These are phyloP conservation scores for Tolypocladium ophioglossoides DNA, from an alignment of 2,329 filamentous ascomycete species.

Conservation along the genomic window DNA sequence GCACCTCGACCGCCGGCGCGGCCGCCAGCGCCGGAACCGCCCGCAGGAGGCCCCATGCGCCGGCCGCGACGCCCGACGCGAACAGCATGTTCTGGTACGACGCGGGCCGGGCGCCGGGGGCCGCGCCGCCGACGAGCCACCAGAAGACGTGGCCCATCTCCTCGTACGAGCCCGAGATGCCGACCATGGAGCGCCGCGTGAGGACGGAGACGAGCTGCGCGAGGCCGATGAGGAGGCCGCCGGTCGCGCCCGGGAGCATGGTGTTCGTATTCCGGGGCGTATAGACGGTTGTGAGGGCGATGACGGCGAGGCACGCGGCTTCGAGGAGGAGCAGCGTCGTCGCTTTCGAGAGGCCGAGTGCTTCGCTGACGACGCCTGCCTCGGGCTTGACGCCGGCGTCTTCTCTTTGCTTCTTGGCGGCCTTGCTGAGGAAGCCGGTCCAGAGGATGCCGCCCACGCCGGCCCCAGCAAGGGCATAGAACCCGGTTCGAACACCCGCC, in stretches of 20 bases:
- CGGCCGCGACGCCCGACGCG: conserved; percentile 36
- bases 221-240: conserved; percentile 47
- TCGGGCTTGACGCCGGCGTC: conserved; percentile 14
- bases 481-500: conserved; percentile 38
- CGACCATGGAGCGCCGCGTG: conserved; percentile 42
- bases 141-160: conserved; percentile 46
- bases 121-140: conserved; percentile 24
- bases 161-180: conserved; percentile 51
- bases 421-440: conserved; percentile 30
- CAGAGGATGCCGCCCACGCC: conserved; percentile 44
- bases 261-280: conserved; percentile 18
- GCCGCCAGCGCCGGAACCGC: conserved; percentile 19
- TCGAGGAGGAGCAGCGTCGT: conserved; percentile 32
- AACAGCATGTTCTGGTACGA: conserved; percentile 38
- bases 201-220: conserved; percentile 48
- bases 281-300: conserved; percentile 26
- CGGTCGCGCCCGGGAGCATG: conserved; percentile 34
- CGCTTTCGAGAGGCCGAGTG: conserved; percentile 26
- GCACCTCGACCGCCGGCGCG: conserved; percentile 16
- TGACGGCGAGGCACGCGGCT: conserved; percentile 24
- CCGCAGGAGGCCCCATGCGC: conserved; percentile 29
- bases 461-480: conserved; percentile 42
- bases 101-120: conserved; percentile 13
- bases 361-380: conserved; percentile 25
- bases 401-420: conserved; percentile 18